phyloP scores from a whole-genome alignment of 257 asterid genomes.

The Paraleonurus japonicus region DNA sequence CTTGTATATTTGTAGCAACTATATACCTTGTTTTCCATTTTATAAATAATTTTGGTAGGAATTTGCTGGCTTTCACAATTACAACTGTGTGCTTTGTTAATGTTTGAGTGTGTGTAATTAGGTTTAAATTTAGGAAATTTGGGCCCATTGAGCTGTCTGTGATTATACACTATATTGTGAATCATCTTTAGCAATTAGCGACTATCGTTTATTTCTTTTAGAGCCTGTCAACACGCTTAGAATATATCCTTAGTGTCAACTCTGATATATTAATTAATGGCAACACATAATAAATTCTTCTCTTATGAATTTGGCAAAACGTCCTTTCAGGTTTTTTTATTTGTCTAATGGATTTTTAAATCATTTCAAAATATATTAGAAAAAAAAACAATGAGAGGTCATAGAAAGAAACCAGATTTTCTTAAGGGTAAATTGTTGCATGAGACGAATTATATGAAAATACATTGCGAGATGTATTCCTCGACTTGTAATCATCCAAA shows the following conservation, averaged over 20 bases:
- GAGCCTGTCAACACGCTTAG: constrained; percentile 17
- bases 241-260: background rate
- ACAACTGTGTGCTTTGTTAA: background rate
- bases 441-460: too few relatives aligned
- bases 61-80: background rate
- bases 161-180: background rate
- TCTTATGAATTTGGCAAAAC: background rate
- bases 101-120: background rate
- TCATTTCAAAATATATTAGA: too few relatives aligned
- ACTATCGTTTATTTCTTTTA: background rate
- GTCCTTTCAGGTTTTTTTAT: background rate
- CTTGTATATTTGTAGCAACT: too few relatives aligned
- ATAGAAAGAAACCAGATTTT: too few relatives aligned
- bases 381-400: too few relatives aligned
- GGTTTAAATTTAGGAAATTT: background rate
- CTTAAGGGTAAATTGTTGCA: too few relatives aligned
- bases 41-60: background rate
- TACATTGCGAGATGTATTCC: too few relatives aligned
- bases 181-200: background rate
- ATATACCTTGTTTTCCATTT: too few relatives aligned
- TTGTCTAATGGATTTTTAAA: background rate
- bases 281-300: constrained; percentile 17
- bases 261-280: background rate
- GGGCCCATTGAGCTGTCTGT: background rate
- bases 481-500: too few relatives aligned